Base-by-base conservation (phyloP, 345 rosid genomes). In the Lumnitzera littorea region DNA sequence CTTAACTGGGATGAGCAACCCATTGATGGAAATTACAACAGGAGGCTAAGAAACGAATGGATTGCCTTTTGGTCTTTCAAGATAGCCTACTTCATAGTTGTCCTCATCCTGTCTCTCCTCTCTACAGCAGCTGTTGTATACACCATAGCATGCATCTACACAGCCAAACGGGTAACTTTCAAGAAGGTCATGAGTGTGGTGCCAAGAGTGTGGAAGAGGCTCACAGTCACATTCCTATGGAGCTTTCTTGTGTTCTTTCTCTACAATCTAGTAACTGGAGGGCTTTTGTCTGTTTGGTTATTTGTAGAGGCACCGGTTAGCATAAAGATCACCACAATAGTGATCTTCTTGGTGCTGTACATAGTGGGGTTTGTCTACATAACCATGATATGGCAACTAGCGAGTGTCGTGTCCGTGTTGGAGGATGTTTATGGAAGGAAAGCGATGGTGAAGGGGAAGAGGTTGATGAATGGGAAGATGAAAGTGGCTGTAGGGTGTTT, bases 131-230 rank as follows among this genome's bases (percentile, higher is more conserved):
- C 78, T 0, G 80, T 77, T 0, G 85, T 68, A 46, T 78, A 75
- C 62, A 62, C 82, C 10, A 61, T 79, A 2, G 84, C 85, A 13
- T 73, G 72, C 52, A 61, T 76, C 14, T 79, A 82, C 71, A 60
- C 84, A 5, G 70, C 59, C 16, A 62, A 70, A 55, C 69, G 69
- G 5, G 57, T 72, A 52, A 63, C 62, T n/a, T 82, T 74, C 71
- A 68, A 29, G 25, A 77, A 77, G 62, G 76, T 74, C 63, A 65
- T 68, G 29, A 57, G 68, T 7, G 76, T 73, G 0, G 75, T 77
- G 11, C 82, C 83, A 0, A 77, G 69, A 56, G 78, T 79, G 2
- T 84, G 82, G 87, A 84, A 74, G 70, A 71, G 81, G 24, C 75
- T 81, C 8, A 24, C 71, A 31, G 65, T 71, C 27, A 84, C 86